A percentile compares a stretch with the other conserved stretches of the same genome.
These are phyloP conservation scores for Diaporthe amygdali DNA, from an alignment of 2,329 filamentous ascomycete species.

Conservation along the genomic window DNA sequence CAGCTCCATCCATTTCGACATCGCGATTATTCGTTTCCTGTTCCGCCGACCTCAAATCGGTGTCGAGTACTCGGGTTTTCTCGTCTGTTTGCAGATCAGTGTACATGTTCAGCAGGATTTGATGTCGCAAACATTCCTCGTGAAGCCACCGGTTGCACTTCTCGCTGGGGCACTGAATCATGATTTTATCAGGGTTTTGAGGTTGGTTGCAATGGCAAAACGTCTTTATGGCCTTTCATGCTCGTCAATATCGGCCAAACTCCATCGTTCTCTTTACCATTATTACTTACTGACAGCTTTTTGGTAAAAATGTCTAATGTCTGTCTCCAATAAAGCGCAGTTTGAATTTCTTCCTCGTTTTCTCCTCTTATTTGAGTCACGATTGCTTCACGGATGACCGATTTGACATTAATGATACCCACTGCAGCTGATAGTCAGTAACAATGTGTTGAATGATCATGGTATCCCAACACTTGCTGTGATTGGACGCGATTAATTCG, in stretches of 20 bases:
- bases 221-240: conserved; percentile 51
- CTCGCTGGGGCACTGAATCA: conserved; percentile 61
- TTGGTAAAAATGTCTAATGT: conserved; percentile 62
- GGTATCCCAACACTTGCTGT: conserved; percentile 55
- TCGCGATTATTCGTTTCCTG: conserved; percentile 48
- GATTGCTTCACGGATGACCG: conserved; percentile 64
- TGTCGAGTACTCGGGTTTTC: conserved; percentile 47
- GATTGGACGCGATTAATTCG: conserved; percentile 74
- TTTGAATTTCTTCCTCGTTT: conserved; percentile 67
- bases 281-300: conserved; percentile 59
- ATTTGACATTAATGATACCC: conserved; percentile 76
- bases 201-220: conserved; percentile 64
- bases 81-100: conserved; percentile 54
- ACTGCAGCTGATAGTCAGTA: conserved; percentile 45
- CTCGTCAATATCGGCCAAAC: not conserved
- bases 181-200: conserved; percentile 64
- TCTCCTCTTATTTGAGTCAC: conserved; percentile 75
- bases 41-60: conserved; percentile 43
- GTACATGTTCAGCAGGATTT: conserved; percentile 56
- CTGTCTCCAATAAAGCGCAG: conserved; percentile 68
- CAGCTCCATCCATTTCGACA: conserved; percentile 52
- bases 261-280: not conserved
- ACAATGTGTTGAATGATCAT: conserved; percentile 15
- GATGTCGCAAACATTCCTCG: conserved; percentile 64
- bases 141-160: conserved; percentile 67